These are phyloP conservation scores for Cladosporium cucumerinum DNA, from an alignment of 2,329 filamentous ascomycete species.

Conservation along the genomic window DNA sequence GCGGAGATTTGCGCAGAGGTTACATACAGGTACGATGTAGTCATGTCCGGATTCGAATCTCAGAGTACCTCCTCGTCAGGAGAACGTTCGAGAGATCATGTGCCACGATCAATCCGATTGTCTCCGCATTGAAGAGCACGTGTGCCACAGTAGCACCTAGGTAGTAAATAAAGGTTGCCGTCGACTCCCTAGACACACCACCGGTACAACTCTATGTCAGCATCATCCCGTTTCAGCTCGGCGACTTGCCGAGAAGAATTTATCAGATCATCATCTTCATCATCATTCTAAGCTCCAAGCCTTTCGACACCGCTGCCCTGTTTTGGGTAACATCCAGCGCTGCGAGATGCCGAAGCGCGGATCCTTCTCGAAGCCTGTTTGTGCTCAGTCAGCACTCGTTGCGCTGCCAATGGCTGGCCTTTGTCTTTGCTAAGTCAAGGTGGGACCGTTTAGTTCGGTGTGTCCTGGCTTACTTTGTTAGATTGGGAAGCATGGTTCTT, in stretches of 20 bases:
- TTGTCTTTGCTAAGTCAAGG: background rate
- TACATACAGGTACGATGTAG: background rate
- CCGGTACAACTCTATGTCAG: background rate
- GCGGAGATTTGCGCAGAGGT: background rate
- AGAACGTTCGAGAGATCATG: background rate
- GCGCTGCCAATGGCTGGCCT: background rate
- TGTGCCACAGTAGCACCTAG: background rate
- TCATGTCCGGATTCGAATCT: background rate
- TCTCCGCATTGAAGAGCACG: slow-evolving; percentile 4
- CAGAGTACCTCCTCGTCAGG: background rate
- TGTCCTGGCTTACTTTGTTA: background rate
- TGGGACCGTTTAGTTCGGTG: no score
- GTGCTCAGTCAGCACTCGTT: background rate
- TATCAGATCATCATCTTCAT: background rate
- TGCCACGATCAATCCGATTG: slow-evolving; percentile 1
- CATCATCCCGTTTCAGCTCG: background rate
- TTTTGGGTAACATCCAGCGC: background rate
- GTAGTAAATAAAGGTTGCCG: background rate
- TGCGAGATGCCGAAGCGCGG: background rate
- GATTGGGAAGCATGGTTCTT: background rate
- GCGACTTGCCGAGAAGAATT: background rate
- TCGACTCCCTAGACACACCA: background rate
- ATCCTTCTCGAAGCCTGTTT: background rate
- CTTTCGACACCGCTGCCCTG: background rate
- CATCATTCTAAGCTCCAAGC: background rate